A percentile compares a stretch with the other conserved stretches of the same genome.
Evolutionary conservation across 2,329 filamentous ascomycete genomes (phyloP).

Genomic region (Aspergillus fructus): DNA sequence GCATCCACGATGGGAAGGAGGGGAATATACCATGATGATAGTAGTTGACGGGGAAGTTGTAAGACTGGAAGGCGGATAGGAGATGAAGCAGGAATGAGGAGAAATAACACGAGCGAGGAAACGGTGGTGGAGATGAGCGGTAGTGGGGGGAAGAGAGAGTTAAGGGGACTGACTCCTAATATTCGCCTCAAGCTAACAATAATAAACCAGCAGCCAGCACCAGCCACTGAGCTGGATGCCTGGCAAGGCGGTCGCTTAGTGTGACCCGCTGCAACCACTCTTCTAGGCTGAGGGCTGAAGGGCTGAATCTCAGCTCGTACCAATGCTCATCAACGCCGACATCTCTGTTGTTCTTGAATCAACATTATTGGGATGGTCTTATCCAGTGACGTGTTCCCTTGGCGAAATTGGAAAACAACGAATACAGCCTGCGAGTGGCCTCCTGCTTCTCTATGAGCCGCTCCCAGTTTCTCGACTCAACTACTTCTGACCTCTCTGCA

Average conservation of each 20-base stretch:
- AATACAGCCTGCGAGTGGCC: neutral
- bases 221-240: constrained; percentile 17
- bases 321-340: neutral
- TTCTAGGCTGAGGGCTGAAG: constrained; percentile 12
- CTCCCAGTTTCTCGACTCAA: neutral
- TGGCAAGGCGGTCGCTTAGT: constrained; percentile 23
- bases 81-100: constrained; percentile 9
- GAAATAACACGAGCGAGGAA: constrained; percentile 18
- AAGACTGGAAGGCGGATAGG: constrained; percentile 2
- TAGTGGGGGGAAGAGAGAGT: constrained; percentile 17
- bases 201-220: constrained; percentile 11
- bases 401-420: neutral
- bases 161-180: constrained; percentile 19
- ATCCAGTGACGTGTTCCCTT: constrained; percentile 1
- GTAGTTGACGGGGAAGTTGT: neutral
- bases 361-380: neutral
- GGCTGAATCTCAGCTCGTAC: constrained; percentile 7
- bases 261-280: constrained; percentile 20
- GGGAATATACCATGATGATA: constrained; percentile 34
- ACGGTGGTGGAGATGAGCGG: constrained; percentile 19
- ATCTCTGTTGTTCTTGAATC: neutral
- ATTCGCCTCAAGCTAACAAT: constrained; percentile 16
- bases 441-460: neutral
- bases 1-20: constrained; percentile 4
- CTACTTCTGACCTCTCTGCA: too few relatives aligned